phyloP scores from a whole-genome alignment of 140 eudicot species.

The Erigeron philadelphicus region DNA sequence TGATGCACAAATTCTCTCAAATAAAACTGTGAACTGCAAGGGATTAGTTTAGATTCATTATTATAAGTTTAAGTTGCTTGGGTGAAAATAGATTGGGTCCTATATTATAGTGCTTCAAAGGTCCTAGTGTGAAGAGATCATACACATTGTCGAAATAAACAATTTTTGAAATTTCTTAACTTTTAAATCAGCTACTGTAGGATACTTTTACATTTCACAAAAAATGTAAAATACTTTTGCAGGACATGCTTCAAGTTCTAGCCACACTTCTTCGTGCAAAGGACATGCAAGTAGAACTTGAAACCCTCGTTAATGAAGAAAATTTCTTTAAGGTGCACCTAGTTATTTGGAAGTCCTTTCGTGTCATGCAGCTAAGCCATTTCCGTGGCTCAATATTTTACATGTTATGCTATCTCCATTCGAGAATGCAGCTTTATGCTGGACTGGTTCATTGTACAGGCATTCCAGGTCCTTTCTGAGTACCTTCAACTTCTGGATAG shows the following conservation, averaged over 20 bases:
- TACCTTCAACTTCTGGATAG: conserved; percentile 89
- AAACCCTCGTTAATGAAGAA: conserved; percentile 71
- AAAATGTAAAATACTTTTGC: conserved; percentile 28
- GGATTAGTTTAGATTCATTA: conserved; percentile 3
- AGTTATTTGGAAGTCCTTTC: conserved; percentile 6
- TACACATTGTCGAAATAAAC: background rate
- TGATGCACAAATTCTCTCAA: conserved; percentile 1
- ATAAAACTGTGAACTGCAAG: conserved; percentile 12
- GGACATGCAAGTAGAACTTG: conserved; percentile 77
- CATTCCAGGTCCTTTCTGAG: conserved; percentile 86
- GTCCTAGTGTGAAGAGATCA: conserved; percentile 4
- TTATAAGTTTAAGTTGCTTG: conserved; percentile 3
- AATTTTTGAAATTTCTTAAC: conserved; percentile 1
- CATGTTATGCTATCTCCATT: conserved; percentile 14
- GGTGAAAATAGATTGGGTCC: background rate
- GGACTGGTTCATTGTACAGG: conserved; percentile 48
- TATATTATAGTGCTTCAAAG: background rate
- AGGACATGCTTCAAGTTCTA: conserved; percentile 76
- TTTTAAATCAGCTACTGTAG: conserved; percentile 13
- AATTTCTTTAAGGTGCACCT: conserved; percentile 64
- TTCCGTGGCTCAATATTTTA: background rate
- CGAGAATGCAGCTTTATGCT: conserved; percentile 11
- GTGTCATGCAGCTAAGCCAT: conserved; percentile 5
- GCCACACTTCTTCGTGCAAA: conserved; percentile 72
- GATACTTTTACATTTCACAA: conserved; percentile 20